Evolutionary conservation across 2,329 filamentous ascomycete species (phyloP), one percentile per base, ranked within the genome.

Genomic region (Berkeleyomyces basicola): DNA sequence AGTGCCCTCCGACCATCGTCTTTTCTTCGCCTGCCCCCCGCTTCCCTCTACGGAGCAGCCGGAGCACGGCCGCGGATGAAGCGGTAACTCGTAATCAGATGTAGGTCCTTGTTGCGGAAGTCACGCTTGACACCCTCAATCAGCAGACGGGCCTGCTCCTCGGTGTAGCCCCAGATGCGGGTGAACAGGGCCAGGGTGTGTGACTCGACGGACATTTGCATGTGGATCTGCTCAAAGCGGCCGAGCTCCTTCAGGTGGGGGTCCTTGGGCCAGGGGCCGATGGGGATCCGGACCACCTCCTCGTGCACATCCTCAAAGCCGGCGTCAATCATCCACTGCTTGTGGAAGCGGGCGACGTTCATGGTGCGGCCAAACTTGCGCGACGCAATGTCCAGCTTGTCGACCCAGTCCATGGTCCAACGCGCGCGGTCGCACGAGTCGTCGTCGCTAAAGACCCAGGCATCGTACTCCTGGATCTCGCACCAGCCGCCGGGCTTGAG

Each of bases 201-300:
- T 9, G 74, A 75, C 55, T 73, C 74, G 1, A 73, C 73, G 14
- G 73, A 73, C 74, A 75, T 75, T 61, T 75, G 73, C 73, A 75
- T 74, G 53, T 75, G 72, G 0, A 71, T 67, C 51, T 71, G 67
- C 67, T 75, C 73, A 59, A 69, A 74, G 0, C 67, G 67, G 44
- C 73, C 73, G 0, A 74, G 65, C 58, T 74, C 72, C 61, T 75
- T 74, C 43, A 74, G 64, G 1, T 66, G 63, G 3, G 70, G 69
- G 1, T 74, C 71, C 60, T 72, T 74, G 36, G 72, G 70, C 73
- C 73, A 75, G 0, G 71, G 70, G 0, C 73, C 73, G 7, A 74
- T 72, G 1, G 73, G 73, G 66, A 74, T 73, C 70, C 70, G 66
- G 55, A 68, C 68, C 2, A 71, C 67, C 23, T 66, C 53, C 62